Evolutionary conservation across 1,139 yeast genomes (phyloP).

Genomic region (Pneumocystis wakefieldiae): DNA sequence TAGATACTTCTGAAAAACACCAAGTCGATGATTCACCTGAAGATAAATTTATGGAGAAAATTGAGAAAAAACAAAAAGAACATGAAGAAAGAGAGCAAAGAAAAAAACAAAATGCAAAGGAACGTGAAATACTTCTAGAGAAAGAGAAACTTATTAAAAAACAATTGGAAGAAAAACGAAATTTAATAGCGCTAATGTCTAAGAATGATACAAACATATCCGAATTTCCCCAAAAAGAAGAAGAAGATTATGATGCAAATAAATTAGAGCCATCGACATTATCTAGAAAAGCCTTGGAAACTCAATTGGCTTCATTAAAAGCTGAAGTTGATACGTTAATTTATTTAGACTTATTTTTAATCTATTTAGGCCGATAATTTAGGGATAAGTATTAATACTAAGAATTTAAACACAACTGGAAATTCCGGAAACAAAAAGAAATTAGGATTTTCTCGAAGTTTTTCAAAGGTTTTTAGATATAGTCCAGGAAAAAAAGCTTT

Average conservation of each 20-base stretch:
- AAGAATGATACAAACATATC: slow-evolving; percentile 15
- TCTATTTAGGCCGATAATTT: neutral
- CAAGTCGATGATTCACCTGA: slow-evolving; percentile 22
- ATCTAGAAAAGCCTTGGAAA: slow-evolving; percentile 21
- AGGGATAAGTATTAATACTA: neutral
- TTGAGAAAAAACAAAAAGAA: slow-evolving; percentile 29
- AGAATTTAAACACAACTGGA: neutral
- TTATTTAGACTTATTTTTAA: neutral
- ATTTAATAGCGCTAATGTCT: slow-evolving; percentile 17
- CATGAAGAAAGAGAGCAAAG: slow-evolving; percentile 29
- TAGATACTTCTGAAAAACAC: neutral
- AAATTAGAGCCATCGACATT: slow-evolving; percentile 16
- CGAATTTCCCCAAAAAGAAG: slow-evolving; percentile 11
- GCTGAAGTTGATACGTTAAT: slow-evolving; percentile 23
- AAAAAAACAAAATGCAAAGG: slow-evolving; percentile 24
- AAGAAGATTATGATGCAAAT: slow-evolving; percentile 15
- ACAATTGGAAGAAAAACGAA: slow-evolving; percentile 24
- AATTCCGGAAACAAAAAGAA: neutral
- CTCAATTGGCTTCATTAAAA: slow-evolving; percentile 24
- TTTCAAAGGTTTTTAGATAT: neutral
- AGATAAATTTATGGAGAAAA: slow-evolving; percentile 27
- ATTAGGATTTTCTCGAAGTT: neutral
- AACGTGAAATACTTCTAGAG: slow-evolving; percentile 24
- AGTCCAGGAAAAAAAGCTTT: neutral
- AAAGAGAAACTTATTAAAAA: slow-evolving; percentile 23